These are phyloP conservation scores for Fusarium buharicum DNA, from an alignment of 2,329 filamentous ascomycete species.

Conservation along the genomic window DNA sequence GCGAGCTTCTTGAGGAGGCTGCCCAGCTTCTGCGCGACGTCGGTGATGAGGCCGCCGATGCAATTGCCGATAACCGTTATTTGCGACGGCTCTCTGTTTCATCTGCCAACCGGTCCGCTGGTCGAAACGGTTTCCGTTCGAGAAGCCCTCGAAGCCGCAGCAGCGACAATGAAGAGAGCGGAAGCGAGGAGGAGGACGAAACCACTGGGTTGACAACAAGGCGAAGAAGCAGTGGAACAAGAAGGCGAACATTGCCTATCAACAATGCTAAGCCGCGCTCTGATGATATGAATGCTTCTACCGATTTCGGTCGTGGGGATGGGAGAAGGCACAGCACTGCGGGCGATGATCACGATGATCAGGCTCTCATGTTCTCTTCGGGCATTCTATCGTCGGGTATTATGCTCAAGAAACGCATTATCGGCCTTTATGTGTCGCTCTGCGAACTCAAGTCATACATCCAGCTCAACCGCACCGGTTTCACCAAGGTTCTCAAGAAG, in stretches of 20 bases:
- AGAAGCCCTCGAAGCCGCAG: slow-evolving; percentile 56
- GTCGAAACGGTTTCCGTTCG: slow-evolving; percentile 38
- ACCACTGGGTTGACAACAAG: slow-evolving; percentile 64
- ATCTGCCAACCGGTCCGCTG: slow-evolving; percentile 23
- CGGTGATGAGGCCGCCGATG: slow-evolving; percentile 70
- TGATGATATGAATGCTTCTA: slow-evolving; percentile 69
- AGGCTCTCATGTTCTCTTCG: slow-evolving; percentile 72
- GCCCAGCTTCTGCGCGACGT: slow-evolving; percentile 80
- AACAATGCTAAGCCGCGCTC: slow-evolving; percentile 52
- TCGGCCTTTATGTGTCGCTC: slow-evolving; percentile 87
- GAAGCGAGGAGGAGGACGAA: slow-evolving; percentile 72
- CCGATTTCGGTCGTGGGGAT: slow-evolving; percentile 64
- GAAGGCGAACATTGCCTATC: slow-evolving; percentile 54
- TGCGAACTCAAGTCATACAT: slow-evolving; percentile 97
- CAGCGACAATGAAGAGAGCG: slow-evolving; percentile 71
- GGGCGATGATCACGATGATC: slow-evolving; percentile 83
- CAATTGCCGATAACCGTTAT: slow-evolving; percentile 55
- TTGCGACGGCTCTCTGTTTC: slow-evolving; percentile 49
- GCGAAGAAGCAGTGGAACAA: slow-evolving; percentile 54
- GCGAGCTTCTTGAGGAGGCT: slow-evolving; percentile 85
- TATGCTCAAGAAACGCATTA: slow-evolving; percentile 90
- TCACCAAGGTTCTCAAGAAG: slow-evolving; percentile 96
- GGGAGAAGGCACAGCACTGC: slow-evolving; percentile 71
- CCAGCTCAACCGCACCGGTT: slow-evolving; percentile 96
- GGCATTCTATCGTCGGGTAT: slow-evolving; percentile 74